phyloP scores from a whole-genome alignment of 2,329 filamentous ascomycete species.

The Aspergillus flavus region DNA sequence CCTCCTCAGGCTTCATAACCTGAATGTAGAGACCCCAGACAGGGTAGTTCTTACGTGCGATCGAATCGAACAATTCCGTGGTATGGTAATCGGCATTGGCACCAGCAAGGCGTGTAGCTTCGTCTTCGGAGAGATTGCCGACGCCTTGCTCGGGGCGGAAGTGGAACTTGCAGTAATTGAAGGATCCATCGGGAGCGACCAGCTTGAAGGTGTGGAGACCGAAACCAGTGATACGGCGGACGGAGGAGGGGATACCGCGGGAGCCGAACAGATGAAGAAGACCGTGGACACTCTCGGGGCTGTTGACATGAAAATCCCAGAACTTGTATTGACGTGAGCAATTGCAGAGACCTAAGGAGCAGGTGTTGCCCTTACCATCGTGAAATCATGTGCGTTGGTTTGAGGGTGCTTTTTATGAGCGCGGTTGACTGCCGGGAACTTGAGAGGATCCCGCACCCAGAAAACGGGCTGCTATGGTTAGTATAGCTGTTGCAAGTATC shows the following conservation, averaged over 20 bases:
- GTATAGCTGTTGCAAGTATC: not conserved
- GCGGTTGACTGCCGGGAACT: constrained; percentile 50
- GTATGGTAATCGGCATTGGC: constrained; percentile 62
- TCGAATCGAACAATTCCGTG: constrained; percentile 64
- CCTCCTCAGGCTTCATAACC: constrained; percentile 56
- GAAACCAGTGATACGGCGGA: constrained; percentile 58
- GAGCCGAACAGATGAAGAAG: constrained; percentile 65
- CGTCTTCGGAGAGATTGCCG: constrained; percentile 56
- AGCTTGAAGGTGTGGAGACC: constrained; percentile 38
- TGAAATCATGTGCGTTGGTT: constrained; percentile 66
- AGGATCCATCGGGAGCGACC: constrained; percentile 48
- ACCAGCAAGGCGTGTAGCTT: constrained; percentile 54
- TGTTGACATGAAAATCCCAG: constrained; percentile 61
- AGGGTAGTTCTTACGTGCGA: constrained; percentile 59
- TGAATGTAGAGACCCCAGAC: constrained; percentile 60
- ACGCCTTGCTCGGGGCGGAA: constrained; percentile 59
- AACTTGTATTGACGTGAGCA: constrained; percentile 44
- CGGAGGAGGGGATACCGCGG: constrained; percentile 52
- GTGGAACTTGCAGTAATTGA: constrained; percentile 64
- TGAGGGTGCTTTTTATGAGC: constrained; percentile 69
- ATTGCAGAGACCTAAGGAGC: not conserved
- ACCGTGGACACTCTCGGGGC: constrained; percentile 62
- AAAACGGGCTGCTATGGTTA: constrained; percentile 40
- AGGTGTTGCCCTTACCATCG: constrained; percentile 44
- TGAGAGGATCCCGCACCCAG: constrained; percentile 48